Base-by-base conservation (phyloP, 2,329 filamentous ascomycete genomes). In the Aspergillus sp. region DNA sequence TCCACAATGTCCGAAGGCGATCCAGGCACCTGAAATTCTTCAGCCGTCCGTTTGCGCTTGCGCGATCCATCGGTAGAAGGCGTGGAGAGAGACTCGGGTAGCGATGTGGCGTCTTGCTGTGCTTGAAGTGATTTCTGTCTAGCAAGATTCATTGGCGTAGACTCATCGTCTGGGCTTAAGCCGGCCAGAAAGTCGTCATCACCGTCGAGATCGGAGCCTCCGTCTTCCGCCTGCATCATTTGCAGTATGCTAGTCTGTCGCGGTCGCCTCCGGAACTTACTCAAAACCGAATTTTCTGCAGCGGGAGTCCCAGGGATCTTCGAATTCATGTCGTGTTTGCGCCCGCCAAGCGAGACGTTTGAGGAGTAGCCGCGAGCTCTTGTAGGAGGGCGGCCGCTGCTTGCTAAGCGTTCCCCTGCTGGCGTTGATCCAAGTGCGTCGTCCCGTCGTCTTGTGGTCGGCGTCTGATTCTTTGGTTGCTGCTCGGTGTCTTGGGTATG, bases 211-310 rank as follows among this genome's bases (percentile, higher is more conserved):
- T 59, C 54, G 15, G 57, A 56, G 15, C 57, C 56, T n/a, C 44
- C 49, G 36, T 59, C 58, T 20, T 62, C 58, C 11, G 55, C 55
- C 26, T 64, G 58, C 54, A 64, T 59, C 52, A 65, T 57, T 22
- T 63, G 60, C 5, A 66, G 47, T 29, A 66, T 61, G 44, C 63
- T 66, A 15, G 59, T 56, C 36, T 66, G 63, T 38, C 63, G 56
- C 8, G 62, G 56, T 19, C 63, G 48, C 24, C 58, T 53, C 33
- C 61, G 58, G 39, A 66, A 66, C 38, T 63, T 61, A 38, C 59
- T 64, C 34, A 66, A 35, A 33, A 65, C 52, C 3, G 62, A 66
- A 33, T 47, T 60, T 31, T 66, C 62, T 33, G 58, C 61, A 4
- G 49, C 56, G 24, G 63, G 63, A 6, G 63, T 66, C 8, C 55